Conservation (phyloP, 805 yeast genomes). For the Ogataea pignaliae region DNA sequence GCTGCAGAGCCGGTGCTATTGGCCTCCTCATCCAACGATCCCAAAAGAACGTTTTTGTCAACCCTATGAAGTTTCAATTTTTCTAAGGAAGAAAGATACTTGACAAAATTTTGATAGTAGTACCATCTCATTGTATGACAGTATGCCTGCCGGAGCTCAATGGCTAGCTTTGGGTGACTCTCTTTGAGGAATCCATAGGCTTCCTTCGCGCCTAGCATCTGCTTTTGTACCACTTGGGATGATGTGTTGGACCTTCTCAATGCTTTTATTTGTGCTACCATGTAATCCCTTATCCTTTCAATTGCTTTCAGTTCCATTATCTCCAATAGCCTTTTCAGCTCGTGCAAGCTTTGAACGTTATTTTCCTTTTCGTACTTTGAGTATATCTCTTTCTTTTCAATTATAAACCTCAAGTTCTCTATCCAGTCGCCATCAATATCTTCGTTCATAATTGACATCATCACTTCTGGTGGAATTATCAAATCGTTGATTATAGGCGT, state of each 20-base stretch:
- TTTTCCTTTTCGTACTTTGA: conserved; percentile 31
- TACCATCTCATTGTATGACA: conserved; percentile 91
- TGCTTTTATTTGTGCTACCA: conserved; percentile 61
- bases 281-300: conserved; percentile 70
- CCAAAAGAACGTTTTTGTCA: conserved; percentile 37
- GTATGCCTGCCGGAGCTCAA: conserved; percentile 75
- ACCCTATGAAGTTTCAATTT: conserved; percentile 51
- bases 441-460: conserved; percentile 53
- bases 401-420: conserved; percentile 54
- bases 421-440: conserved; percentile 60
- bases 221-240: conserved; percentile 70
- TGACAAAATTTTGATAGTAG: conserved; percentile 70
- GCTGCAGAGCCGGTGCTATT: conserved; percentile 1
- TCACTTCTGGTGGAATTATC: conserved; percentile 68
- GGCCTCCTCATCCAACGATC: conserved; percentile 20
- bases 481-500: conserved; percentile 76
- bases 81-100: conserved; percentile 70
- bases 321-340: conserved; percentile 35
- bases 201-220: conserved; percentile 58
- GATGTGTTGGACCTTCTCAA: conserved; percentile 62
- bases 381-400: conserved; percentile 56
- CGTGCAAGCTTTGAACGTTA: conserved; percentile 14
- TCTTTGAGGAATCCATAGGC: conserved; percentile 51
- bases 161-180: conserved; percentile 59
- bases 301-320: conserved; percentile 57